These are phyloP conservation scores for Scortechinia acanthostroma DNA, from an alignment of 2,329 filamentous ascomycete genomes.

Conservation along the genomic window DNA sequence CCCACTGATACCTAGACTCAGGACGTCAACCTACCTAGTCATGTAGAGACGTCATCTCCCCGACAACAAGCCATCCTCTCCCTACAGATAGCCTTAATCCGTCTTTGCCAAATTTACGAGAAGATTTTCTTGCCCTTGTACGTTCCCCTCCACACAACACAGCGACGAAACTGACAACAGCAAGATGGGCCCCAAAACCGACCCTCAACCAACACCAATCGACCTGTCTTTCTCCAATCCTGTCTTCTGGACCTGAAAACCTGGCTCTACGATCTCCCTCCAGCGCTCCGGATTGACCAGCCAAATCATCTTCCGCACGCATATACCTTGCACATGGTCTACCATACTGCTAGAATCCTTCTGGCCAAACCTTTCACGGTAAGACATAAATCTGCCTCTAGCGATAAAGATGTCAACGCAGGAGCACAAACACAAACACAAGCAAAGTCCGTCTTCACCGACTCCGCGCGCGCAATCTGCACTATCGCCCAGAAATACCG, in stretches of 20 bases:
- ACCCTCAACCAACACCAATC: conserved; percentile 8
- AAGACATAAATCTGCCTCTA: neutral
- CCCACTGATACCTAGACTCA: neutral
- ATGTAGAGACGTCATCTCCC: conserved; percentile 18
- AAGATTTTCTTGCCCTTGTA: conserved; percentile 19
- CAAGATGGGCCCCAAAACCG: conserved; percentile 19
- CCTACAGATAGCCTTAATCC: conserved; percentile 15
- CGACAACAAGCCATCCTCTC: conserved; percentile 7
- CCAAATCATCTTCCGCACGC: conserved; percentile 13
- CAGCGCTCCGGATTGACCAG: conserved; percentile 16
- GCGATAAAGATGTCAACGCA: neutral
- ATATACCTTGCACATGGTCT: conserved; percentile 21
- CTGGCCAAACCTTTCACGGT: conserved; percentile 17
- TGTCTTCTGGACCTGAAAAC: conserved; percentile 19
- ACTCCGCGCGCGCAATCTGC: conserved; percentile 14
- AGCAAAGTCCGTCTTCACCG: conserved; percentile 8
- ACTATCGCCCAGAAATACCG: conserved; percentile 18
- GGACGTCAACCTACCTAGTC: conserved; percentile 9
- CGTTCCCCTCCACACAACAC: neutral
- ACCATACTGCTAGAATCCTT: conserved; percentile 20
- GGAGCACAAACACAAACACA: conserved; percentile 5
- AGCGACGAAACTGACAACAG: neutral
- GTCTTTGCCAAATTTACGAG: conserved; percentile 17
- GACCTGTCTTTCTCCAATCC: conserved; percentile 16
- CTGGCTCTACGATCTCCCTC: conserved; percentile 22